Evolutionary conservation across 75 land plant genomes (phyloP).

Genomic region (Selaginella moellendorffii): DNA sequence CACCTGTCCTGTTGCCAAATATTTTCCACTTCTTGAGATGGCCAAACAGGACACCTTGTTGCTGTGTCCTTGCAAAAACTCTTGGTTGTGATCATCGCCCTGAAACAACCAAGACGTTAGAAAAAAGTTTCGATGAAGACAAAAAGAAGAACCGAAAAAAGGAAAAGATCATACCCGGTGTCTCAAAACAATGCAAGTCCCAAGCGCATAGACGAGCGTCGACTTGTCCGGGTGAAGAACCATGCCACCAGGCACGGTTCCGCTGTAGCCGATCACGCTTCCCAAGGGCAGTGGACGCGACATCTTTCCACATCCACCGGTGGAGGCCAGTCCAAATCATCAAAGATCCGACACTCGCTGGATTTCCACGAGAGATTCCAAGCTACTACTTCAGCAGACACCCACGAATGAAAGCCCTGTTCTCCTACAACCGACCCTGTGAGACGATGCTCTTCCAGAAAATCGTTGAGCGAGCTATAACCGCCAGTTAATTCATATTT

Average conservation of each 20-base stretch:
- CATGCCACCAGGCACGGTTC: slow-evolving; percentile 21
- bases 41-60: slow-evolving; percentile 25
- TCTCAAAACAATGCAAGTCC: slow-evolving; percentile 28
- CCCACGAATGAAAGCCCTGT: not conserved
- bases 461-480: no score
- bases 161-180: slow-evolving; percentile 15
- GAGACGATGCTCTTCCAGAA: no score
- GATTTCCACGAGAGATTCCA: no score
- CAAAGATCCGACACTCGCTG: no score
- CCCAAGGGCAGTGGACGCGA: slow-evolving; percentile 29
- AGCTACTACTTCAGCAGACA: not conserved
- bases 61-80: slow-evolving; percentile 30
- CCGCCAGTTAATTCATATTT: no score
- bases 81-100: slow-evolving; percentile 24
- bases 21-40: slow-evolving; percentile 20
- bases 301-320: slow-evolving; percentile 1
- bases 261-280: slow-evolving; percentile 26
- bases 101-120: slow-evolving; percentile 4
- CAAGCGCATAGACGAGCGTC: slow-evolving; percentile 29
- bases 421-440: no score
- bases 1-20: slow-evolving; percentile 33
- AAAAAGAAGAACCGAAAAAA: not conserved
- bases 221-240: slow-evolving; percentile 19
- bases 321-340: not conserved
- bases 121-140: not conserved